Evolutionary conservation across 345 rosid genomes (phyloP).

Genomic region (Eucalyptus rudis): DNA sequence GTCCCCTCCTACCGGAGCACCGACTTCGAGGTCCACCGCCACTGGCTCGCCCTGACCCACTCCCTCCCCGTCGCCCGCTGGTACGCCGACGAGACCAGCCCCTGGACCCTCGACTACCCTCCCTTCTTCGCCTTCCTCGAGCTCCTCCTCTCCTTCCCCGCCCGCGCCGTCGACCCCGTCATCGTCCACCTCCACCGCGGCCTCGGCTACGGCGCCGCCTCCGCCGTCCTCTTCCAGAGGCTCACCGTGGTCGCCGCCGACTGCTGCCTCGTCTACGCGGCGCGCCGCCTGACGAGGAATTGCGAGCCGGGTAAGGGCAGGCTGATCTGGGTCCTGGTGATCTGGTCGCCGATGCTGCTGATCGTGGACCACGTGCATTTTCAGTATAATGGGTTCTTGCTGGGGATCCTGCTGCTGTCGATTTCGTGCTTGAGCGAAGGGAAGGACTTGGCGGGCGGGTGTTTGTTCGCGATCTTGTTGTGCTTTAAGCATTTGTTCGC

Average conservation of each 20-base stretch:
- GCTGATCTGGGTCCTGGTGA: constrained; percentile 44
- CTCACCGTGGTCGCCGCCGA: constrained; percentile 63
- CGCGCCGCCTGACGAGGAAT: constrained; percentile 27
- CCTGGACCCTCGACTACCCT: constrained; percentile 96
- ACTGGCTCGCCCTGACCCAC: constrained; percentile 85
- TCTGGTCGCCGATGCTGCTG: constrained; percentile 80
- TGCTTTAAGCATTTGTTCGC: constrained; percentile 96
- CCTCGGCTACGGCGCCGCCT: constrained; percentile 30
- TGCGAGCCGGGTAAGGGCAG: constrained; percentile 16
- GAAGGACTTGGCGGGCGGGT: constrained; percentile 77
- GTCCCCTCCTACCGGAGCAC: constrained; percentile 79
- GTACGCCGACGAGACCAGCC: constrained; percentile 83
- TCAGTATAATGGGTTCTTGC: constrained; percentile 84
- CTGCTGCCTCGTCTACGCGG: constrained; percentile 45
- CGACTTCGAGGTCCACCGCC: constrained; percentile 90
- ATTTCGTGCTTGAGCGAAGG: constrained; percentile 70
- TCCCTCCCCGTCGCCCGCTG: constrained; percentile 73
- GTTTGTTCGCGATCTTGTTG: constrained; percentile 55
- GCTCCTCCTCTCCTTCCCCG: constrained; percentile 23
- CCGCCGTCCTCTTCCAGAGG: constrained; percentile 62
- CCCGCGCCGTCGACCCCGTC: constrained; percentile 47
- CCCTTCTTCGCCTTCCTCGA: constrained; percentile 24
- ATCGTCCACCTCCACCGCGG: constrained; percentile 57
- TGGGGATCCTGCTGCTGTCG: constrained; percentile 70
- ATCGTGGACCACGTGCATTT: constrained; percentile 92